Percentiles rank a stretch among this genome's conserved stretches.
phyloP scores from a whole-genome alignment of 2,329 filamentous ascomycete genomes.

The Venturia nashicola region DNA sequence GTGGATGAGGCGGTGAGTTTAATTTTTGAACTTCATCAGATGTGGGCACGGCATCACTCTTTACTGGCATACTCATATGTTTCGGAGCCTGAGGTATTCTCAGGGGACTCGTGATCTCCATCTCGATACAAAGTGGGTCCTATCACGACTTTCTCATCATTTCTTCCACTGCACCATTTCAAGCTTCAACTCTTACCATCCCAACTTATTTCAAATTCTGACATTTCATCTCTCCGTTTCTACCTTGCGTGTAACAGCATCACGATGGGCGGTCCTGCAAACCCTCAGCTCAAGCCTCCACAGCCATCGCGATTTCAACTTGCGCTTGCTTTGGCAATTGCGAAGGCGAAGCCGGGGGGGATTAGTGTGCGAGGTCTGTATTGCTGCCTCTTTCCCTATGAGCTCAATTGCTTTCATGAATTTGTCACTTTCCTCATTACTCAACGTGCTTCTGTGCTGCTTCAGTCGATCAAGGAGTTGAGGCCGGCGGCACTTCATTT shows the following conservation, averaged over 20 bases:
- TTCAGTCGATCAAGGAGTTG: no score
- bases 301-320: slow-evolving; percentile 15
- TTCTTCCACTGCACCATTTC: neutral
- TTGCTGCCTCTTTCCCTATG: neutral
- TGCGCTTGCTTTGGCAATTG: slow-evolving; percentile 23
- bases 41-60: no score
- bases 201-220: neutral
- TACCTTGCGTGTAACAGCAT: neutral
- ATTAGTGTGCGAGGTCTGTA: slow-evolving; percentile 21
- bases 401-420: no score
- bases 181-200: neutral
- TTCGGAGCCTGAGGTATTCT: no score
- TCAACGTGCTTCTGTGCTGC: no score
- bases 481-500: no score
- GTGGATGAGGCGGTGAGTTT: no score
- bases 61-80: no score
- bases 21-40: no score
- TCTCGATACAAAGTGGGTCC: neutral
- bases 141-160: neutral
- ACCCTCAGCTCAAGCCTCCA: neutral
- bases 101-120: no score
- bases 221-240: neutral
- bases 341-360: slow-evolving; percentile 25
- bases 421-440: neutral
- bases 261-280: neutral